Evolutionary conservation across 2,329 filamentous ascomycete species (phyloP), one percentile per base, ranked within the genome.

Genomic region (Macrophomina phaseolina): DNA sequence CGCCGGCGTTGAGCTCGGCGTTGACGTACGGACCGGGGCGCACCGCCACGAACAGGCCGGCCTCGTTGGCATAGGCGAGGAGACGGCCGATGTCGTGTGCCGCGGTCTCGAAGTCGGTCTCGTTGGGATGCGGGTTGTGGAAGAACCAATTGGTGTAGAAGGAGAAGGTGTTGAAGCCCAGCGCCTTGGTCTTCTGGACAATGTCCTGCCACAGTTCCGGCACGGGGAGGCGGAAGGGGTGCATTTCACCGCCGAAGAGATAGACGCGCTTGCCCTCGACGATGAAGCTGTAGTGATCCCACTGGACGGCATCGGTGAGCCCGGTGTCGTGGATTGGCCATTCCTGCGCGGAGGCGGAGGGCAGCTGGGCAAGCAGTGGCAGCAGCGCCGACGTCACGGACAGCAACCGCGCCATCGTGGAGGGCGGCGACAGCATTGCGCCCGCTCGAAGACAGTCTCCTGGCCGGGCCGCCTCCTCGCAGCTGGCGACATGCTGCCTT

Each of bases 21-120:
- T 90, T 90, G 67, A 88, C 83, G 66, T 90, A 90, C 0, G 87
- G 87, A 0, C 87, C 87, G 0, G 86, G 86, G 0, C 87, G 80
- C 1, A 84, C 81, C 30, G 87, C 82, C 42, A 86, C 81, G 69
- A 86, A 87, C 49, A 87, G 75, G 2, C 85, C 85, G 23, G 86
- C 76, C 49, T 85, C 79, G 68, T 86, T 81, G 3, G 85, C 85
- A 38, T 86, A 78, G 32, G 84, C 81, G 62, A 85, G 82, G 46
- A 87, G 80, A 7, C 78, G 76, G 3, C 81, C 82, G 67, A 87
- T 84, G 70, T 87, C 80, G 68, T 84, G 85, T 3, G 85, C 83
- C 2, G 82, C 85, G n/a, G 76, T 84, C 65, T 80, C 78, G 68
- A 87, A 86, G 72, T 86, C 84, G 4, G 84, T 71, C 0, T 80